phyloP scores from a whole-genome alignment of 805 yeast species.

The Nakazawaea molendinolei region DNA sequence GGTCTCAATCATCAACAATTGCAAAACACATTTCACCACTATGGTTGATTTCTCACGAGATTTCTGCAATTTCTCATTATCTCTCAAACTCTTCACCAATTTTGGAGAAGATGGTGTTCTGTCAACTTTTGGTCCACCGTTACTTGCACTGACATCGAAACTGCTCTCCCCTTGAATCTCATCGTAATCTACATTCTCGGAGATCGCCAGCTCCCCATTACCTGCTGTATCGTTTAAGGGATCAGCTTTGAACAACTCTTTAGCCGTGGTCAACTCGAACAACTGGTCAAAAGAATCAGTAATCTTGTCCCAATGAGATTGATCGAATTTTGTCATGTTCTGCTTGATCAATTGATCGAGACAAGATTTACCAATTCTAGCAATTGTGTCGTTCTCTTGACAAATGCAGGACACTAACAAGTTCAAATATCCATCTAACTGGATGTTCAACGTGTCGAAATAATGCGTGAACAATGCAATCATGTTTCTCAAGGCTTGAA shows the following conservation, averaged over 20 bases:
- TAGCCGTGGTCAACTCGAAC: constrained; percentile 81
- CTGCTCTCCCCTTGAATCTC: constrained; percentile 25
- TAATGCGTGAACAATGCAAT: constrained; percentile 77
- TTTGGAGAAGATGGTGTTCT: constrained; percentile 11
- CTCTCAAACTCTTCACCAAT: constrained; percentile 14
- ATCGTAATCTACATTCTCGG: constrained; percentile 25
- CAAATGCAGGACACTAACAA: constrained; percentile 83
- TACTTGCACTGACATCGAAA: constrained; percentile 28
- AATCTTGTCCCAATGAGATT: constrained; percentile 69
- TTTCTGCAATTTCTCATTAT: constrained; percentile 34
- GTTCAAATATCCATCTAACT: constrained; percentile 73
- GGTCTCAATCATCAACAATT: constrained; percentile 80
- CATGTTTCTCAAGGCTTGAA: constrained; percentile 89
- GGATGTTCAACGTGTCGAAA: constrained; percentile 66
- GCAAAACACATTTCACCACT: constrained; percentile 89
- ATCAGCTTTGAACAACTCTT: constrained; percentile 66
- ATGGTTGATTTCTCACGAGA: constrained; percentile 61
- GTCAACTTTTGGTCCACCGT: constrained; percentile 14
- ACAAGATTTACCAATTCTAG: constrained; percentile 90
- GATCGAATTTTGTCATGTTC: constrained; percentile 58
- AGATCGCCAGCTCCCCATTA: constrained; percentile 19
- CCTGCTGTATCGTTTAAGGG: constrained; percentile 27
- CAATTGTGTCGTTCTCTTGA: constrained; percentile 95
- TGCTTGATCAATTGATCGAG: constrained; percentile 72
- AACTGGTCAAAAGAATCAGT: constrained; percentile 58